These are phyloP conservation scores for Boletellus sp. DNA, from an alignment of 768 basidiomycete genomes.

Conservation along the genomic window DNA sequence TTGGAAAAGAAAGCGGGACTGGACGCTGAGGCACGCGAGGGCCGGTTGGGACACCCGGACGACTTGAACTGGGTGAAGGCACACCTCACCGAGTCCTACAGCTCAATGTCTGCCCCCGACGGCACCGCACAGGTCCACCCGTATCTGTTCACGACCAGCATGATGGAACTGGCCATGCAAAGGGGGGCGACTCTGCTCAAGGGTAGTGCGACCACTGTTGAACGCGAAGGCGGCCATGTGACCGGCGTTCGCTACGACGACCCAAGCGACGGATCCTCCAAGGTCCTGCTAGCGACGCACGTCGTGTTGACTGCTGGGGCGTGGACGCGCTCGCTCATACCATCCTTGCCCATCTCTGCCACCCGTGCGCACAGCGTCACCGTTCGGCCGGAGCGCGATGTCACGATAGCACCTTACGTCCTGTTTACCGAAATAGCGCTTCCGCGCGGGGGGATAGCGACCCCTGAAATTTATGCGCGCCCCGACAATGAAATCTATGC, in stretches of 20 bases:
- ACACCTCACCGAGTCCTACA: conserved; percentile 58
- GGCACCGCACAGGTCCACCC: conserved; percentile 79
- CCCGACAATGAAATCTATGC: conserved; percentile 69
- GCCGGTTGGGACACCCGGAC: conserved; percentile 40
- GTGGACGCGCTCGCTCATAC: conserved; percentile 69
- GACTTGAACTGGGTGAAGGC: conserved; percentile 53
- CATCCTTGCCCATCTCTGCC: conserved; percentile 53
- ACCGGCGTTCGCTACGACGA: conserved; percentile 45
- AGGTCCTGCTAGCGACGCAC: conserved; percentile 55
- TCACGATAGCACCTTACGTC: conserved; percentile 65
- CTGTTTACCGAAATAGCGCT: conserved; percentile 76
- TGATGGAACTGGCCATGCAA: conserved; percentile 61
- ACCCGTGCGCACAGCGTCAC: conserved; percentile 74
- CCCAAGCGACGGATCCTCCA: conserved; percentile 17
- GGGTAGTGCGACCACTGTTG: conserved; percentile 45
- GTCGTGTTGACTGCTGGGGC: conserved; percentile 82
- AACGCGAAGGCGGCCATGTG: conserved; percentile 41
- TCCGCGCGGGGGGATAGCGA: conserved; percentile 30
- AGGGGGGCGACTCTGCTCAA: conserved; percentile 47
- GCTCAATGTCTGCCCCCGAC: conserved; percentile 46
- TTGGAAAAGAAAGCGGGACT: conserved; percentile 56
- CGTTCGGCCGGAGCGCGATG: conserved; percentile 45
- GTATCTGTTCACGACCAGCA: conserved; percentile 66
- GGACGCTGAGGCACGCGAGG: conserved; percentile 15
- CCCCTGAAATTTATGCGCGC: conserved; percentile 71